Base-by-base conservation (phyloP, 2,329 filamentous ascomycete genomes). In the Sarocladiaceae sp. region DNA sequence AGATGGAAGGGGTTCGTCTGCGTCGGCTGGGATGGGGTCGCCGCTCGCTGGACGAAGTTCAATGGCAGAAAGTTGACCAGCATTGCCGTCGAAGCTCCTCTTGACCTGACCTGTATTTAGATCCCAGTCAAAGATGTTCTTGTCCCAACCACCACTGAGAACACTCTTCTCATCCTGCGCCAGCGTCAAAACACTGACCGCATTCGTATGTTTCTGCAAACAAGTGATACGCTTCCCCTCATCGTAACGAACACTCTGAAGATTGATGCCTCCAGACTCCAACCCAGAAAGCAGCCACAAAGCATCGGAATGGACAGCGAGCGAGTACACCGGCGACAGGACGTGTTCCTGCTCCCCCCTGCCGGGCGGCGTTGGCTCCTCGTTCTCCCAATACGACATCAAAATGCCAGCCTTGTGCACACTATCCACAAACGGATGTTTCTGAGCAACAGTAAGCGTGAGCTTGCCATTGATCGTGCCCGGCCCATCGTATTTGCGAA, bases 301-400 rank as follows among this genome's bases (percentile, higher is more conserved):
- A 0, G 89, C 91, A 61, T 94, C 83, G 40, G 90, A 90, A 56
- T 99, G 90, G 4, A 95, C 87, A 1, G 94, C 94, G 23, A 99
- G 75, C 6, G 92, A 96, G 68, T 99, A 99, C 0, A 99, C 93
- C 0, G 94, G 91, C 10, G 90, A 96, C n/a, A 93, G 70, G 4
- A 80, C 71, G 22, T 82, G 72, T 3, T 89, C 86, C 46, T 87
- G 73, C 12, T 75, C 73, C 13, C 74, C 67, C 31, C 71, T 68
- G 4, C 69, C 67, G 0, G 70, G 66, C 1, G 63, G 65, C 2
- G 71, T 58, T 2, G 83, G 82, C 64, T 99, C 93, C 66, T 97
- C 92, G 62, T 97, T 99, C 68, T 97, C 94, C 94, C 94, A 99
- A 68, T 99, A 99, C 50, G 89, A 96, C 80, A 97, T 86, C 48